Base-by-base conservation (phyloP, 495 filamentous ascomycete genomes). In the Oleoguttula mirabilis region DNA sequence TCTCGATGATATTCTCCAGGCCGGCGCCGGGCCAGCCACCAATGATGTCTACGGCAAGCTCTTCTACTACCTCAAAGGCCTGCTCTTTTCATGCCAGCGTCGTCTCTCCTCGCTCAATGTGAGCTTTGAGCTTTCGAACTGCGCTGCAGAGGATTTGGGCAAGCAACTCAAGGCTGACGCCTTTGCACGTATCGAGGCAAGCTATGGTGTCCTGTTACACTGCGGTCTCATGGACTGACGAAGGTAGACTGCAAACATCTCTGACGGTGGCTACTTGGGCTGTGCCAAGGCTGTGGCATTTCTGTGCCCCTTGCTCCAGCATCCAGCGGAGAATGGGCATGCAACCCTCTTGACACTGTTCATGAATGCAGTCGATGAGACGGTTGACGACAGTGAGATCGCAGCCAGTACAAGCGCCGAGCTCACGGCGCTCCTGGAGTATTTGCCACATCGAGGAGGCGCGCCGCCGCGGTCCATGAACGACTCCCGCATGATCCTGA, bases 301-400 rank as follows among this genome's bases (percentile, higher is more conserved):
- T 12, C 49, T 60, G 22, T 41, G 21, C 10, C 56, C 57, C 7
- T 22, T 57, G 3, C 51, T 60, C 16, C 23, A 51, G 17, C 25
- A 24, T 2, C 47, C 30, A 15, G 4, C 17, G 4, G 27, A 41
- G 6, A 61, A 60, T 39, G 48, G 50, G 10, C 40, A 60, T n/a
- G 56, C 59, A 12, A 58, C 57, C 2, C 41, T 61, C 12, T 15
- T 61, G 8, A 47, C 49, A 22, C 47, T 61, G 2, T 61, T 57
- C 52, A 44, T 58, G 32, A 58, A 59, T 33, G 56, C 56, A 0
- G 40, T 50, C 10, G 1, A 19, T 7, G 45, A 52, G 14, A 43
- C 20, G 30, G 4, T n/a, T n/a, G n/a, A n/a, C n/a, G n/a, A n/a
- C n/a, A n/a, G n/a, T n/a, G n/a, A n/a, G n/a, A n/a, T n/a, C n/a